These are phyloP conservation scores for Entelexis sorbosivorans DNA, from an alignment of 1,139 yeast genomes.

Conservation along the genomic window DNA sequence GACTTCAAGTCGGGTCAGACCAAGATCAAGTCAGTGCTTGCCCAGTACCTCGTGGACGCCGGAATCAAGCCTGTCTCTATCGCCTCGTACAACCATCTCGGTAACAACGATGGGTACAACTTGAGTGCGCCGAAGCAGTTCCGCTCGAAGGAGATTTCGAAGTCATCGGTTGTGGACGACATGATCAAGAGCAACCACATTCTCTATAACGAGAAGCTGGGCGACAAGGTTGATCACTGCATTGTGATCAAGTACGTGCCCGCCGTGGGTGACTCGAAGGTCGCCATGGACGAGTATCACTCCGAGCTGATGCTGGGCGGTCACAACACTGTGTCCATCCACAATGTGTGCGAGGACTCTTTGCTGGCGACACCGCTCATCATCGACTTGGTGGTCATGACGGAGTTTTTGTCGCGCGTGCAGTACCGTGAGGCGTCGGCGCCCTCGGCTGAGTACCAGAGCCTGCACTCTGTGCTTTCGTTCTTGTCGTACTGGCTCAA, in stretches of 20 bases:
- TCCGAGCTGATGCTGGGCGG: constrained; percentile 97
- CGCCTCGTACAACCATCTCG: constrained; percentile 92
- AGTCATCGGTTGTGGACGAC: constrained; percentile 88
- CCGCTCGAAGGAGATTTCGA: constrained; percentile 89
- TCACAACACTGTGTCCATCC: constrained; percentile 85
- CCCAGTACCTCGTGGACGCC: constrained; percentile 92
- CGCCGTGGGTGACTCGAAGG: constrained; percentile 94
- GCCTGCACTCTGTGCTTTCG: constrained; percentile 74
- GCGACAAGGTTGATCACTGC: constrained; percentile 80
- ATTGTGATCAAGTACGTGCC: constrained; percentile 89
- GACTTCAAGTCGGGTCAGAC: constrained; percentile 97
- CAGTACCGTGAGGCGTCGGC: constrained; percentile 49
- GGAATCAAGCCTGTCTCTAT: constrained; percentile 91
- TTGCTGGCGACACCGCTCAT: constrained; percentile 89
- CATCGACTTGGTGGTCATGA: constrained; percentile 78
- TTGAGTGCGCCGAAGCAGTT: constrained; percentile 86
- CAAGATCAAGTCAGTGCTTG: constrained; percentile 85
- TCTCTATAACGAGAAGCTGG: constrained; percentile 70
- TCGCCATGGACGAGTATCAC: constrained; percentile 97
- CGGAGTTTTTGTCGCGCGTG: constrained; percentile 83
- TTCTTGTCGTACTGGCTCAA: constrained; percentile 92
- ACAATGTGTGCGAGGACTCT: constrained; percentile 94
- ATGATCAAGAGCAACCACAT: constrained; percentile 82
- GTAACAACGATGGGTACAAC: constrained; percentile 93
- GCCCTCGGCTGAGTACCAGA: constrained; percentile 41